Percentiles rank a stretch among this genome's conserved stretches.
phyloP scores from a whole-genome alignment of 768 basidiomycete species.

The Lactarius akahatsu region DNA sequence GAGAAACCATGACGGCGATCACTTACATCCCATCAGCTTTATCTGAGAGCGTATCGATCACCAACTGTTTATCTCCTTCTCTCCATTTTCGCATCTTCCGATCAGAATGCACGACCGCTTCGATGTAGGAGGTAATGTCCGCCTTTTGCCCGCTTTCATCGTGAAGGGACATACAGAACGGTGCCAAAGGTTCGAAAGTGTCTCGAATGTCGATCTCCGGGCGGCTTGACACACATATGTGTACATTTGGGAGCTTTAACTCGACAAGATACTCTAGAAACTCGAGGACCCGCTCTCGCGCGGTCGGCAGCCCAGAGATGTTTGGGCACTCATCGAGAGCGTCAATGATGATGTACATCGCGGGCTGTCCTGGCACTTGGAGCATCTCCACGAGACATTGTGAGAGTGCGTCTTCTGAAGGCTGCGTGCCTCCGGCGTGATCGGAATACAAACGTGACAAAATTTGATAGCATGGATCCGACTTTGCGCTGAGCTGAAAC shows the following conservation, averaged over 20 bases:
- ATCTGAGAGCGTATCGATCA: not conserved
- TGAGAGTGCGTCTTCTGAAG: too few species aligned
- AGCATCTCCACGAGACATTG: too few species aligned
- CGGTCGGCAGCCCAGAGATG: not conserved
- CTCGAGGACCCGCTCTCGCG: not conserved
- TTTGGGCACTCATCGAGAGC: conserved; percentile 16
- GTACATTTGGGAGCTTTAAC: not conserved
- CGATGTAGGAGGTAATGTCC: conserved; percentile 2
- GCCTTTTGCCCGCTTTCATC: not conserved
- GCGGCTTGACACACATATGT: conserved; percentile 6
- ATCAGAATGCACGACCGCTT: not conserved
- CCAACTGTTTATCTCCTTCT: not conserved
- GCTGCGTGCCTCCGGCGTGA: not conserved
- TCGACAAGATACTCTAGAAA: not conserved
- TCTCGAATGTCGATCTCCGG: conserved; percentile 6
- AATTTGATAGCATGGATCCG: not conserved
- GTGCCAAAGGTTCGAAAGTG: not conserved
- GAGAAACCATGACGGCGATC: not conserved
- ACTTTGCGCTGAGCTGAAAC: not conserved
- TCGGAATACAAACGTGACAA: not conserved
- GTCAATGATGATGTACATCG: not conserved
- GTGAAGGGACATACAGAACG: not conserved
- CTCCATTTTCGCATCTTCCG: not conserved
- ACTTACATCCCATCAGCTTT: conserved; percentile 13
- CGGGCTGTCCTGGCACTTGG: too few species aligned